Evolutionary conservation across 2,329 filamentous ascomycete species (phyloP).

Genomic region (Drechslerella coelobrocha): DNA sequence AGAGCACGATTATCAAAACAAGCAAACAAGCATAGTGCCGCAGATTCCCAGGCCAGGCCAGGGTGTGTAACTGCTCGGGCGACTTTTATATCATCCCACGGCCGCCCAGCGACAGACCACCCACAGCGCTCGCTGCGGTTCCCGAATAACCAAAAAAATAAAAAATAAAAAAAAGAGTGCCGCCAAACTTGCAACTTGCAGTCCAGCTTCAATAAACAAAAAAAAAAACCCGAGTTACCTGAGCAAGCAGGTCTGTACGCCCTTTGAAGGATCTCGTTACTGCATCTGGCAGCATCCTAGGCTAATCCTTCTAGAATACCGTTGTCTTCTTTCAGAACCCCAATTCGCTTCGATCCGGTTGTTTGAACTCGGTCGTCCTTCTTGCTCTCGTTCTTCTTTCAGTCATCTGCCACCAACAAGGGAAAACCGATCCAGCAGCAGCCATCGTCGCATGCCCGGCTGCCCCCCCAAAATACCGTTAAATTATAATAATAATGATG

Average conservation of each 20-base stretch:
- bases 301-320: background rate
- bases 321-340: background rate
- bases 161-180: no score
- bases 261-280: background rate
- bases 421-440: conserved; percentile 8
- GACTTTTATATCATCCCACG: background rate
- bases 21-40: no score
- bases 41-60: no score
- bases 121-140: no score
- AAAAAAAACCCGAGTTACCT: no score
- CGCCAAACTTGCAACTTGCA: no score
- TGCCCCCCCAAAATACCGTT: background rate
- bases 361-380: background rate
- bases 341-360: background rate
- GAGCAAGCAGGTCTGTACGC: no score
- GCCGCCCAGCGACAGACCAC: background rate
- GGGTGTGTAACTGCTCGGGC: background rate
- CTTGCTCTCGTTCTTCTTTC: background rate
- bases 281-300: conserved; percentile 1
- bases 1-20: no score
- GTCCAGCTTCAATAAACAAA: no score
- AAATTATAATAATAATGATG: conserved; percentile 28
- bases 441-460: conserved; percentile 7
- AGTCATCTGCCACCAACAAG: background rate
- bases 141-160: no score